These are phyloP conservation scores for Alliaria petiolata DNA, from an alignment of 345 rosid species.

Conservation along the genomic window DNA sequence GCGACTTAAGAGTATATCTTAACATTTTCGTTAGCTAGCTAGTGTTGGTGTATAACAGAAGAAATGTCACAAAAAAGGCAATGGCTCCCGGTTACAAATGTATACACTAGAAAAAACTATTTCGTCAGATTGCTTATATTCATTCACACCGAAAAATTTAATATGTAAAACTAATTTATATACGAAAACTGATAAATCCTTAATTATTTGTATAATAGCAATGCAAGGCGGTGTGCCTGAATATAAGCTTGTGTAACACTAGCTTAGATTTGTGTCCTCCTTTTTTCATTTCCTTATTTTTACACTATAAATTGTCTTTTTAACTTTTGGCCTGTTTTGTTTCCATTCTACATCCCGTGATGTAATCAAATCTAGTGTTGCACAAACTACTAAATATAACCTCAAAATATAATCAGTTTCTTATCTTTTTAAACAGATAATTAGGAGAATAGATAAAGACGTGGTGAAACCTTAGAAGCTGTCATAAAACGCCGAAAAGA, in stretches of 20 bases:
- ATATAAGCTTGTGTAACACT: too few species aligned
- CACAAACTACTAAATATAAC: neutral
- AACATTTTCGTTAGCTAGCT: too few species aligned
- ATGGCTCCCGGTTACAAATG: neutral
- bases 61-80: neutral
- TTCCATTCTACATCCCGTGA: neutral
- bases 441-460: slow-evolving; percentile 2
- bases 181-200: neutral
- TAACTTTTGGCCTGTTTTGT: neutral
- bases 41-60: too few species aligned
- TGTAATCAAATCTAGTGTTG: slow-evolving; percentile 17
- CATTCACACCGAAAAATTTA: neutral
- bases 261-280: neutral
- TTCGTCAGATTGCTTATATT: neutral
- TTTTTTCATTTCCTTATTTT: neutral
- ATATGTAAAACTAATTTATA: neutral
- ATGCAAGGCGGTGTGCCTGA: too few species aligned
- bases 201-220: neutral
- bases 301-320: neutral
- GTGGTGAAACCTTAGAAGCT: slow-evolving; percentile 22
- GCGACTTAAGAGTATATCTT: too few species aligned
- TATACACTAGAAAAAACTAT: neutral
- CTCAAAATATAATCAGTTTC: neutral
- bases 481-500: slow-evolving; percentile 21
- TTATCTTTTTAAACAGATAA: neutral